Conservation (phyloP, 805 yeast species). For the Candida krabiensis region DNA sequence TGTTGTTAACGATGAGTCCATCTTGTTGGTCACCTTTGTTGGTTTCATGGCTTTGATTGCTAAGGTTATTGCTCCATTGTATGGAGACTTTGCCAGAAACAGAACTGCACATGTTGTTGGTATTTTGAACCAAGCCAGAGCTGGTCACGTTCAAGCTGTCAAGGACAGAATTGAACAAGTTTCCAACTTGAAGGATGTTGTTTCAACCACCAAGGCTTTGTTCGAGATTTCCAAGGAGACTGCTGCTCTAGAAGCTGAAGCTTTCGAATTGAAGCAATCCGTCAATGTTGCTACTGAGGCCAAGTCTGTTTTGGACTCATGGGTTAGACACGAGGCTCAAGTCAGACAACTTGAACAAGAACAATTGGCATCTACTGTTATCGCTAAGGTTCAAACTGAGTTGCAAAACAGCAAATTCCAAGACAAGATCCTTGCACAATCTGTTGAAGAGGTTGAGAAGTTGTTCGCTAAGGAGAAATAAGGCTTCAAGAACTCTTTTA, state of each 20-base stretch:
- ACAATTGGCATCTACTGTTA: slow-evolving; percentile 83
- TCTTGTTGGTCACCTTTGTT: slow-evolving; percentile 76
- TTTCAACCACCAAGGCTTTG: slow-evolving; percentile 83
- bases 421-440: slow-evolving; percentile 85
- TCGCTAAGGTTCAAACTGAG: slow-evolving; percentile 85
- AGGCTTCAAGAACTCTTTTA: slow-evolving; percentile 4
- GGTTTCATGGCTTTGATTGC: slow-evolving; percentile 74
- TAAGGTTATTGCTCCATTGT: slow-evolving; percentile 90
- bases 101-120: slow-evolving; percentile 53
- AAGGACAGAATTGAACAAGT: slow-evolving; percentile 89
- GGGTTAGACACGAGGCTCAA: slow-evolving; percentile 98
- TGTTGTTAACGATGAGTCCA: slow-evolving; percentile 92
- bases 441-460: slow-evolving; percentile 89
- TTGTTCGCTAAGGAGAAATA: slow-evolving; percentile 50
- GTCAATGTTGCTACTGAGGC: slow-evolving; percentile 89
- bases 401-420: slow-evolving; percentile 87
- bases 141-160: slow-evolving; percentile 88
- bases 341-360: slow-evolving; percentile 95
- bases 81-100: slow-evolving; percentile 90
- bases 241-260: slow-evolving; percentile 90
- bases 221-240: slow-evolving; percentile 96
- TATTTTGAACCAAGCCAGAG: slow-evolving; percentile 86
- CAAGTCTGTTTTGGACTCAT: slow-evolving; percentile 91
- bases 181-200: slow-evolving; percentile 87
- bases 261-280: slow-evolving; percentile 89